Conservation (phyloP, 1,284 basidiomycete genomes). For the Rhodotorula mucilaginosa region DNA sequence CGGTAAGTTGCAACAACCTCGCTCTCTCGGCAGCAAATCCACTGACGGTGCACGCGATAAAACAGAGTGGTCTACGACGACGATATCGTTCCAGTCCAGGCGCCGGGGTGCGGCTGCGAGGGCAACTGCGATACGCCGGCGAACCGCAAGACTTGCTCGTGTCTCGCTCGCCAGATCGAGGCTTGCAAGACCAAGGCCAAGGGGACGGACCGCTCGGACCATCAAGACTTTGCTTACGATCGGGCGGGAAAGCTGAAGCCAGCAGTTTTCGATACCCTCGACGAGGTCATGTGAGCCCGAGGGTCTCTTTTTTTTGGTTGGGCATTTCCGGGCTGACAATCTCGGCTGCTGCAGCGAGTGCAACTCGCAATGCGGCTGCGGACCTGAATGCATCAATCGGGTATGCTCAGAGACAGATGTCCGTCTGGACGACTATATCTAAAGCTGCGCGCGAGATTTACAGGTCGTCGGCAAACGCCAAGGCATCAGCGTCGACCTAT, state of each 20-base stretch:
- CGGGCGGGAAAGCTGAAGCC: neutral
- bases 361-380: slow-evolving; percentile 37
- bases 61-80: slow-evolving; percentile 21
- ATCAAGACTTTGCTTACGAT: slow-evolving; percentile 31
- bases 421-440: no score
- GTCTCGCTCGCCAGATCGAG: slow-evolving; percentile 22
- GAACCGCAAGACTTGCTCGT: slow-evolving; percentile 22
- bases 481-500: slow-evolving; percentile 26
- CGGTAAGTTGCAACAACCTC: neutral
- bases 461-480: slow-evolving; percentile 16
- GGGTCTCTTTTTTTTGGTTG: no score
- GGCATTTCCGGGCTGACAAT: no score
- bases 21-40: neutral
- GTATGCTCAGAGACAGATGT: neutral
- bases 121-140: slow-evolving; percentile 22
- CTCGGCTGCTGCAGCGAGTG: slow-evolving; percentile 23
- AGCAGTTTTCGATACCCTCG: neutral
- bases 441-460: neutral
- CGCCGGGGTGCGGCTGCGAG: slow-evolving; percentile 30
- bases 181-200: slow-evolving; percentile 5
- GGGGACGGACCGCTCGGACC: neutral
- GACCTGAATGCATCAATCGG: slow-evolving; percentile 22
- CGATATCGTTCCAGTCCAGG: slow-evolving; percentile 19
- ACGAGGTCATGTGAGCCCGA: slow-evolving; percentile 27
- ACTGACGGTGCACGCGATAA: accelerated